A percentile compares a stretch with the other conserved stretches of the same genome.
Evolutionary conservation across 345 rosid genomes (phyloP).

Genomic region (Isatis tinctoria): DNA sequence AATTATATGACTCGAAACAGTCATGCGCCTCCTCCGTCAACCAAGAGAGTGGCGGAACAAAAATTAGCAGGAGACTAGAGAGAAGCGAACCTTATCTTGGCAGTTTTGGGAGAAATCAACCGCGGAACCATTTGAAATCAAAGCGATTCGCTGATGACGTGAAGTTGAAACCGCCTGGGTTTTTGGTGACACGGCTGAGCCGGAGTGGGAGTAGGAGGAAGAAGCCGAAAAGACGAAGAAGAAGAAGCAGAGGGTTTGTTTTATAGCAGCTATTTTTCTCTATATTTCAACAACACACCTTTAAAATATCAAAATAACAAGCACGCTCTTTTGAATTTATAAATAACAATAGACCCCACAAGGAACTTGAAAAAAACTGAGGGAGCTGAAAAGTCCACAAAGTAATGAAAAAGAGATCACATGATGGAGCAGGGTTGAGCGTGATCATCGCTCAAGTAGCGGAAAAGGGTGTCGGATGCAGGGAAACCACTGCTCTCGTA

Average conservation of each 20-base stretch:
- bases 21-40: neutral
- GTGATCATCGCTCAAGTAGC: neutral
- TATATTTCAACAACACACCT: neutral
- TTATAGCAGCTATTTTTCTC: neutral
- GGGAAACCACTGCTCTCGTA: neutral
- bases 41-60: neutral
- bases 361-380: too few relatives aligned
- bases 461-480: neutral
- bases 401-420: too few relatives aligned
- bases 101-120: neutral
- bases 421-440: constrained; percentile 7
- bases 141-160: neutral
- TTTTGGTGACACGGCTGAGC: neutral
- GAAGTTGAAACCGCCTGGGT: neutral
- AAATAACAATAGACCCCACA: neutral
- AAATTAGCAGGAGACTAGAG: neutral
- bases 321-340: neutral
- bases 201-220: neutral
- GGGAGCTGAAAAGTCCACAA: too few relatives aligned
- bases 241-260: neutral
- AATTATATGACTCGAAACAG: neutral
- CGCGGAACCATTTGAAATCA: constrained; percentile 23
- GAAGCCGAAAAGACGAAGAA: neutral
- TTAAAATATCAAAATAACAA: neutral
- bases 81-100: constrained; percentile 27